Percentiles rank a stretch among this genome's conserved stretches.
Evolutionary conservation across 2,329 filamentous ascomycete species (phyloP).

Genomic region (Calonectria pauciramosa): DNA sequence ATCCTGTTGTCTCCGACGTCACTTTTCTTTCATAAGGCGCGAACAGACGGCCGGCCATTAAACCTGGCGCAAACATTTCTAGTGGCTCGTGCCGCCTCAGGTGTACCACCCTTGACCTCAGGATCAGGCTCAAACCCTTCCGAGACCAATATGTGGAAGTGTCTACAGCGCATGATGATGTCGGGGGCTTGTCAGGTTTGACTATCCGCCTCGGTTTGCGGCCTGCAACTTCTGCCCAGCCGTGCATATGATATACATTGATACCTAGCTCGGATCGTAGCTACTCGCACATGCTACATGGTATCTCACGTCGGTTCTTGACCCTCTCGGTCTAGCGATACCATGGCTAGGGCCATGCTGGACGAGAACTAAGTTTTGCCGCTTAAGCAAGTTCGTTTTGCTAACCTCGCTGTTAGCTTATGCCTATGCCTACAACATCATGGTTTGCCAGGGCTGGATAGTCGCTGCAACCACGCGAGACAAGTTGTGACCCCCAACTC

Average conservation of each 20-base stretch:
- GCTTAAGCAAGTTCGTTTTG: not conserved
- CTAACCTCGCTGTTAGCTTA: not conserved
- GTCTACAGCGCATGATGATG: not conserved
- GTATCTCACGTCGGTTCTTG: not conserved
- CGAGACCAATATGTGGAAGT: not conserved
- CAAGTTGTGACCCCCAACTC: not conserved
- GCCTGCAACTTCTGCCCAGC: not conserved
- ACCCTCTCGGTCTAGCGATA: not conserved
- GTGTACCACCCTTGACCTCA: constrained; percentile 14
- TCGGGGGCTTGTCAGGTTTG: not conserved
- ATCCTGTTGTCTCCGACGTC: constrained; percentile 9
- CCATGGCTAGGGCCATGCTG: not conserved
- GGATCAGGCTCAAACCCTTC: not conserved
- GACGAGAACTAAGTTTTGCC: not conserved
- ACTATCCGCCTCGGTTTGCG: not conserved
- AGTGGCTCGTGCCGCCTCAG: constrained; percentile 17
- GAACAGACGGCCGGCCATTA: constrained; percentile 1
- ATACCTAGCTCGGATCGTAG: not conserved
- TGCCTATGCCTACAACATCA: not conserved
- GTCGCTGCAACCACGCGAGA: not conserved
- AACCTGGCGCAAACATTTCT: not conserved
- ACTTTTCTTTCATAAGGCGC: not conserved
- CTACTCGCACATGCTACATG: not conserved
- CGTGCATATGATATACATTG: not conserved
- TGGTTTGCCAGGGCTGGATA: not conserved